Conservation (phyloP, 192 early-diverging fungal species). For the Entomortierella lignicola region DNA sequence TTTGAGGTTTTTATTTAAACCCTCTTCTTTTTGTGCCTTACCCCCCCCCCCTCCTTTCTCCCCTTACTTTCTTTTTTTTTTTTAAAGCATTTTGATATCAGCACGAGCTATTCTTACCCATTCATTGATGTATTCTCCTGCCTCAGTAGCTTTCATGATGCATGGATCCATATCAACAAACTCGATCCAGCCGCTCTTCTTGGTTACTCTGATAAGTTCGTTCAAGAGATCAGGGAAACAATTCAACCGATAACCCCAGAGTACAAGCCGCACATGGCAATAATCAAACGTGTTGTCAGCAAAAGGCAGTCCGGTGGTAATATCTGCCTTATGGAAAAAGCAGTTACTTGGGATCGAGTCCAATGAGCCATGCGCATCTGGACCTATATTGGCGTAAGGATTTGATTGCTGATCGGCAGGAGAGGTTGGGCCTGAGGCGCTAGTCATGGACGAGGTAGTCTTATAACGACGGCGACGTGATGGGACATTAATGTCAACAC, state of each 20-base stretch:
- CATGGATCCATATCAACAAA: constrained; percentile 54
- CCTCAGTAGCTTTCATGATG: constrained; percentile 34
- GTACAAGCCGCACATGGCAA: constrained; percentile 43
- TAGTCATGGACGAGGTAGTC: background rate
- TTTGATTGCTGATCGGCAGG: background rate
- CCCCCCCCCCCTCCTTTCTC: no score
- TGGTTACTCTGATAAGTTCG: constrained; percentile 51
- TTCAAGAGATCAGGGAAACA: constrained; percentile 35
- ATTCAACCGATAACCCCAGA: constrained; percentile 47
- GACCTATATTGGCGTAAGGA: no score
- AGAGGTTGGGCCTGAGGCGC: background rate
- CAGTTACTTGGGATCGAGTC: constrained; percentile 57
- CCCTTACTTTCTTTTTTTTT: no score
- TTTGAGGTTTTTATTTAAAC: no score
- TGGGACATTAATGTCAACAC: constrained; percentile 35
- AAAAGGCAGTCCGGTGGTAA: constrained; percentile 53
- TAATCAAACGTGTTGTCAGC: constrained; percentile 62
- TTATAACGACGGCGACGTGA: constrained; percentile 32
- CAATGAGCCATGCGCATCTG: background rate
- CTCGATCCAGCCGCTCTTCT: constrained; percentile 52
- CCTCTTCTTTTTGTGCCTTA: no score
- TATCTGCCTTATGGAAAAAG: constrained; percentile 56
- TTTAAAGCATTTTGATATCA: background rate
- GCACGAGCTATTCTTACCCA: constrained; percentile 25
- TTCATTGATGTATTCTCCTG: constrained; percentile 42